These are phyloP conservation scores for Alternaria arborescens DNA, from an alignment of 2,329 filamentous ascomycete species.

Conservation along the genomic window DNA sequence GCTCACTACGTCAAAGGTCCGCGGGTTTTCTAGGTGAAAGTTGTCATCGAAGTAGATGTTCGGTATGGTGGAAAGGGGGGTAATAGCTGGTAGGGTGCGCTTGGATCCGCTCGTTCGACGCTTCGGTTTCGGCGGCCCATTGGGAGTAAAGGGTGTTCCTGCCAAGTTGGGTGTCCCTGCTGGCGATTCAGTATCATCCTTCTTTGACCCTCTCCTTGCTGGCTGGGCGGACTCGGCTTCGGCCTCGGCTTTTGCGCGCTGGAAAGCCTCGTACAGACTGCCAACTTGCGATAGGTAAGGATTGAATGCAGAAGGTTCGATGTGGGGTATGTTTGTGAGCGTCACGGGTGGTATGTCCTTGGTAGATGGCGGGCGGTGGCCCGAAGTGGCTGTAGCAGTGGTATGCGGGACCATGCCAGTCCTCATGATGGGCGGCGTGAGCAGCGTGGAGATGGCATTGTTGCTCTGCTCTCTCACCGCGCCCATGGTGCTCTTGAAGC, in stretches of 20 bases:
- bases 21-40: conserved; percentile 93
- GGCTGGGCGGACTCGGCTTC: conserved; percentile 66
- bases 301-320: conserved; percentile 82
- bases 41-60: conserved; percentile 93
- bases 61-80: conserved; percentile 91
- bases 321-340: conserved; percentile 83
- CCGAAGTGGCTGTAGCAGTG: conserved; percentile 71
- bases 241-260: conserved; percentile 79
- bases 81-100: conserved; percentile 74
- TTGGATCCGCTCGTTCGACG: conserved; percentile 62
- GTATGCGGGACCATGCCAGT: conserved; percentile 86
- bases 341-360: conserved; percentile 93
- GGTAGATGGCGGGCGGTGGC: conserved; percentile 82
- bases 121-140: conserved; percentile 60
- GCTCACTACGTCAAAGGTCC: conserved; percentile 95
- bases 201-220: conserved; percentile 57
- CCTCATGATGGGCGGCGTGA: conserved; percentile 87
- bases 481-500: conserved; percentile 64
- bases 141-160: conserved; percentile 54
- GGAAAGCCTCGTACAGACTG: conserved; percentile 86
- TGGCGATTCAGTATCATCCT: conserved; percentile 54
- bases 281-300: conserved; percentile 87
- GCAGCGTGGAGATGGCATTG: conserved; percentile 94
- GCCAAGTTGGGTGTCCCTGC: conserved; percentile 50
- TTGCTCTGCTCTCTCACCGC: conserved; percentile 78